Conservation (phyloP, 2,329 filamentous ascomycete species). For the Penicillium sp. region DNA sequence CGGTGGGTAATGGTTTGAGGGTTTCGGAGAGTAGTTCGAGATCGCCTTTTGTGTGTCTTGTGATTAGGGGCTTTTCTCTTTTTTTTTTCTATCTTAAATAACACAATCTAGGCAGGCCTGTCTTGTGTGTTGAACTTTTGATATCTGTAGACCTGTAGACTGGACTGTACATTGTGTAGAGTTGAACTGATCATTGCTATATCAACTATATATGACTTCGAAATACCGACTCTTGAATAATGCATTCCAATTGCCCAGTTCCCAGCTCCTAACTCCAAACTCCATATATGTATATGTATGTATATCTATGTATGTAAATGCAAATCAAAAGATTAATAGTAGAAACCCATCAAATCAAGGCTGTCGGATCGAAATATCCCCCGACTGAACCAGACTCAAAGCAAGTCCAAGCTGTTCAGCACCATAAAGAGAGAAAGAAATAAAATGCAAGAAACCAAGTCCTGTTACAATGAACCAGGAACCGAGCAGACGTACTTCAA, state of each 20-base stretch:
- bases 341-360: background rate
- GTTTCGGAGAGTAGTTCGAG: conserved; percentile 1
- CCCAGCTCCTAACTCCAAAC: too few species aligned
- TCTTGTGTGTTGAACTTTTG: conserved; percentile 9
- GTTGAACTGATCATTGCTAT: background rate
- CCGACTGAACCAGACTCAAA: background rate
- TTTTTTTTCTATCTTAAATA: conserved; percentile 19
- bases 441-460: background rate
- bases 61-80: conserved; percentile 10
- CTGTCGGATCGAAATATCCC: conserved; percentile 5
- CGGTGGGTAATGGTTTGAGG: background rate
- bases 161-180: background rate
- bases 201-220: background rate
- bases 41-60: background rate
- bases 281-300: conserved; percentile 10
- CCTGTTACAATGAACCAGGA: background rate
- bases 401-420: background rate
- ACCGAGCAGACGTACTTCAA: background rate
- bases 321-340: conserved; percentile 1
- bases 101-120: conserved; percentile 26
- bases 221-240: background rate
- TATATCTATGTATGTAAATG: conserved; percentile 7
- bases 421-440: background rate
- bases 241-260: conserved; percentile 4
- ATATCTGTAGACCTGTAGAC: background rate